Evolutionary conservation across 495 filamentous ascomycete species (phyloP).

Genomic region (Beverwykella pulmonaria): DNA sequence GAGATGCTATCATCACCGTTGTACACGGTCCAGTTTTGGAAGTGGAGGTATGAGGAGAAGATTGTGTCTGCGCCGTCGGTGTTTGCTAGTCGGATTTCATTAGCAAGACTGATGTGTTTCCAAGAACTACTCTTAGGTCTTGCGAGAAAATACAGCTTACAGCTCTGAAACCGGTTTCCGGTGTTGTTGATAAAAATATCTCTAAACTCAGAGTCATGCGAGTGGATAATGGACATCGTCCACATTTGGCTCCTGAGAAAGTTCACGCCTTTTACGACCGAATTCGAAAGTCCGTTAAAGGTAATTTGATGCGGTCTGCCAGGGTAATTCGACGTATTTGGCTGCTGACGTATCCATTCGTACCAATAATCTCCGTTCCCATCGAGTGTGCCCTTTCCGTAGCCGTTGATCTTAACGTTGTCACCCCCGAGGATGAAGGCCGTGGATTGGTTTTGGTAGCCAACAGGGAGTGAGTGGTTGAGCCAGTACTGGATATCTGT

Average conservation of each 20-base stretch:
- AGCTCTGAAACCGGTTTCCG: neutral
- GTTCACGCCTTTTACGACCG: conserved; percentile 42
- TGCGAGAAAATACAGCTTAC: neutral
- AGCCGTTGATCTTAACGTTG: conserved; percentile 47
- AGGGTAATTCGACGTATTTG: conserved; percentile 46
- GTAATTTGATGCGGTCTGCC: conserved; percentile 52
- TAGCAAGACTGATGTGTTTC: too few species aligned
- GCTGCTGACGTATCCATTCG: conserved; percentile 41
- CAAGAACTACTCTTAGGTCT: too few species aligned
- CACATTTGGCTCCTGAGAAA: conserved; percentile 55
- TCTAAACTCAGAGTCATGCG: conserved; percentile 45
- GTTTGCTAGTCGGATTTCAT: conserved; percentile 1
- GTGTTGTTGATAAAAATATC: conserved; percentile 53
- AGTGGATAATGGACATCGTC: conserved; percentile 47
- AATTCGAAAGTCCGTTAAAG: conserved; percentile 46
- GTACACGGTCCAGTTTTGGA: conserved; percentile 34
- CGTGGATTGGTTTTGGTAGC: conserved; percentile 55
- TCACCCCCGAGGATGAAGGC: conserved; percentile 53
- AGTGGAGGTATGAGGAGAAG: conserved; percentile 24
- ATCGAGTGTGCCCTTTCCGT: conserved; percentile 50
- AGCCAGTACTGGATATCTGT: conserved; percentile 54
- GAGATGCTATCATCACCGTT: conserved; percentile 41
- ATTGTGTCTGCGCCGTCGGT: conserved; percentile 31
- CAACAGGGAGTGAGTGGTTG: conserved; percentile 47
- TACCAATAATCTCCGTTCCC: conserved; percentile 57